Conservation (phyloP, 2,329 filamentous ascomycete species). For the Didymella exigua region DNA sequence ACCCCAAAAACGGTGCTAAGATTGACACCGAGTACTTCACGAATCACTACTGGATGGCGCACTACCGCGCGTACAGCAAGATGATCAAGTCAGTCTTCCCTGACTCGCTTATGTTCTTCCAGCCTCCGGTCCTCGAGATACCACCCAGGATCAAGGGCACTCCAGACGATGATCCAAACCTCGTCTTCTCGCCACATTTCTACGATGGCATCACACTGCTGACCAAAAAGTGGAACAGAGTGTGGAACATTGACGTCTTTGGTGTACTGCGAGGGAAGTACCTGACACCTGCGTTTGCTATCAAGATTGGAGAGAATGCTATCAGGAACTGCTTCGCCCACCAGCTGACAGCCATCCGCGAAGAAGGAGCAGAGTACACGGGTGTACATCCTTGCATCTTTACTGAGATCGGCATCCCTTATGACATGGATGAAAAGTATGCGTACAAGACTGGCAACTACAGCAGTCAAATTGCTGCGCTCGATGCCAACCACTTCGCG, state of each 20-base stretch:
- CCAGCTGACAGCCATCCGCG: constrained; percentile 79
- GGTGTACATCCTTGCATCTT: constrained; percentile 88
- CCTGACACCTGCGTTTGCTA: constrained; percentile 83
- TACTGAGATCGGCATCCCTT: constrained; percentile 96
- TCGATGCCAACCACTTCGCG: constrained; percentile 96
- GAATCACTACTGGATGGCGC: constrained; percentile 87
- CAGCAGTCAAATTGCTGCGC: constrained; percentile 84
- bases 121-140: constrained; percentile 89
- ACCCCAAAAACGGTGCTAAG: constrained; percentile 72
- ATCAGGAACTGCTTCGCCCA: constrained; percentile 93
- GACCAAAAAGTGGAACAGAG: constrained; percentile 98
- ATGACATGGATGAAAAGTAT: constrained; percentile 97
- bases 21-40: constrained; percentile 87
- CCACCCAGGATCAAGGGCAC: constrained; percentile 88
- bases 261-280: constrained; percentile 90
- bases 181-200: constrained; percentile 94
- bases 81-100: constrained; percentile 77
- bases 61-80: constrained; percentile 77
- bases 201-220: constrained; percentile 97
- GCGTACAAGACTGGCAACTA: constrained; percentile 97
- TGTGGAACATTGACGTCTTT: constrained; percentile 96
- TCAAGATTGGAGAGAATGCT: constrained; percentile 90
- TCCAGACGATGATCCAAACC: constrained; percentile 81
- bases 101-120: constrained; percentile 84
- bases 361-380: constrained; percentile 87